phyloP scores from a whole-genome alignment of 495 filamentous ascomycete genomes.

The Immersiella caudata region DNA sequence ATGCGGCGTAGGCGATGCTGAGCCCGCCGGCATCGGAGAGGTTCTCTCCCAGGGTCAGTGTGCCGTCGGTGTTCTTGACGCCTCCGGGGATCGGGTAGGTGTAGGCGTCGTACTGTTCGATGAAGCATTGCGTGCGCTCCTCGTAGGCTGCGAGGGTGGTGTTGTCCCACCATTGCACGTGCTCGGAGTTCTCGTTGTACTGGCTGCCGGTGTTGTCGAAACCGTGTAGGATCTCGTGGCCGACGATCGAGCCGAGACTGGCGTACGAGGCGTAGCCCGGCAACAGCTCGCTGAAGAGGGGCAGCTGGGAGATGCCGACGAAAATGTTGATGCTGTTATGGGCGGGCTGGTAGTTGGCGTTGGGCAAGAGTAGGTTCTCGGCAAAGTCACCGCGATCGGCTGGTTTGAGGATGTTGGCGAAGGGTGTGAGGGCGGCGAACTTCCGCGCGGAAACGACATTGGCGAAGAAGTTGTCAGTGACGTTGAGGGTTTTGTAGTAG shows the following conservation, averaged over 20 bases:
- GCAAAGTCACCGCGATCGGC: constrained; percentile 65
- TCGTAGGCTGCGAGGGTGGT: constrained; percentile 59
- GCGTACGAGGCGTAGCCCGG: constrained; percentile 70
- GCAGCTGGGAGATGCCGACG: constrained; percentile 74
- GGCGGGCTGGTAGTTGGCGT: constrained; percentile 65
- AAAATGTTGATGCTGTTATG: constrained; percentile 73
- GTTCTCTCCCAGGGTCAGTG: constrained; percentile 72
- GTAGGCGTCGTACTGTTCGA: constrained; percentile 67
- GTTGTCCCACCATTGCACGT: constrained; percentile 71
- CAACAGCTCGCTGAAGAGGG: constrained; percentile 63
- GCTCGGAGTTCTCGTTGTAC: constrained; percentile 68
- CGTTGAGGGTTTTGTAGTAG: constrained; percentile 60
- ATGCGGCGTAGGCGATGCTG: constrained; percentile 64
- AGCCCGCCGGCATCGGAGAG: constrained; percentile 76
- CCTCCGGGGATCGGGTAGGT: constrained; percentile 59
- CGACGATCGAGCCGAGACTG: constrained; percentile 51
- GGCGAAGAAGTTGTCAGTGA: constrained; percentile 62
- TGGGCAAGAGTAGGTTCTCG: constrained; percentile 61
- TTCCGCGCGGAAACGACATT: constrained; percentile 51
- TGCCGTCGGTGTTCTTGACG: constrained; percentile 65
- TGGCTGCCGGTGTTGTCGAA: constrained; percentile 71
- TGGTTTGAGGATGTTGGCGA: constrained; percentile 37
- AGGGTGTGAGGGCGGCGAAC: constrained; percentile 29
- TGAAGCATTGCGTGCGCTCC: constrained; percentile 67
- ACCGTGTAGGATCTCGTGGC: constrained; percentile 72